These are phyloP conservation scores for Cladosporium halotolerans DNA, from an alignment of 2,329 filamentous ascomycete species.

Conservation along the genomic window DNA sequence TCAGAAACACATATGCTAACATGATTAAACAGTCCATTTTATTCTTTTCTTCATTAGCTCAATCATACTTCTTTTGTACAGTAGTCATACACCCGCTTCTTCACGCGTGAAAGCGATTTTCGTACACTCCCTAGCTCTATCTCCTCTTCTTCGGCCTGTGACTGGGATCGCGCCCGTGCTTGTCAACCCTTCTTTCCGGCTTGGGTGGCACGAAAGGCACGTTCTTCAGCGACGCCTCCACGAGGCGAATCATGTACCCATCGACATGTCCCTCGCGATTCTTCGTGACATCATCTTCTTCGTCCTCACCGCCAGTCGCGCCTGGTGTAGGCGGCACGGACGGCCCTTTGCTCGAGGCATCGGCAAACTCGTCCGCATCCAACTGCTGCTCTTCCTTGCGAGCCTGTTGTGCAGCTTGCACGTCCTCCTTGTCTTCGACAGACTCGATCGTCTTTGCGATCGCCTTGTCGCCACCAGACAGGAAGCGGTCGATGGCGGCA, in stretches of 20 bases:
- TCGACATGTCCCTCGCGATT: conserved; percentile 61
- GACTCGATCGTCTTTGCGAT: conserved; percentile 73
- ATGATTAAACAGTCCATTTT: neutral
- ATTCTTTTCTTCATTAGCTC: conserved; percentile 2
- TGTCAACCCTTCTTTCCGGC: conserved; percentile 29
- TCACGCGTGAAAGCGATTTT: neutral
- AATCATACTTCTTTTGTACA: conserved; percentile 10
- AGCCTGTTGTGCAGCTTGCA: conserved; percentile 76
- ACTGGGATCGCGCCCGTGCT: conserved; percentile 31
- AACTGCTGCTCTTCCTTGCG: conserved; percentile 79
- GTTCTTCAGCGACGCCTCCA: conserved; percentile 26
- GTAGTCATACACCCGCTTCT: conserved; percentile 7
- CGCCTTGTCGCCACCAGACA: conserved; percentile 57
- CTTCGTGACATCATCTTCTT: conserved; percentile 48
- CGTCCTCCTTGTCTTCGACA: conserved; percentile 89
- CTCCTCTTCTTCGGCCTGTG: conserved; percentile 31
- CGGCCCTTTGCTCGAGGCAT: conserved; percentile 36
- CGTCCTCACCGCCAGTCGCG: conserved; percentile 34
- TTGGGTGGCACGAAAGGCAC: conserved; percentile 30
- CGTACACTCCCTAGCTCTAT: conserved; percentile 12
- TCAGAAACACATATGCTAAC: neutral
- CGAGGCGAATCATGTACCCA: conserved; percentile 37
- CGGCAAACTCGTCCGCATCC: conserved; percentile 71
- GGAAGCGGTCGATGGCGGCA: conserved; percentile 77
- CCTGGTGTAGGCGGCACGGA: conserved; percentile 34